Evolutionary conservation across 2,329 filamentous ascomycete species (phyloP), one percentile per base, ranked within the genome.

Genomic region (Pseudocercospora macadamiae): DNA sequence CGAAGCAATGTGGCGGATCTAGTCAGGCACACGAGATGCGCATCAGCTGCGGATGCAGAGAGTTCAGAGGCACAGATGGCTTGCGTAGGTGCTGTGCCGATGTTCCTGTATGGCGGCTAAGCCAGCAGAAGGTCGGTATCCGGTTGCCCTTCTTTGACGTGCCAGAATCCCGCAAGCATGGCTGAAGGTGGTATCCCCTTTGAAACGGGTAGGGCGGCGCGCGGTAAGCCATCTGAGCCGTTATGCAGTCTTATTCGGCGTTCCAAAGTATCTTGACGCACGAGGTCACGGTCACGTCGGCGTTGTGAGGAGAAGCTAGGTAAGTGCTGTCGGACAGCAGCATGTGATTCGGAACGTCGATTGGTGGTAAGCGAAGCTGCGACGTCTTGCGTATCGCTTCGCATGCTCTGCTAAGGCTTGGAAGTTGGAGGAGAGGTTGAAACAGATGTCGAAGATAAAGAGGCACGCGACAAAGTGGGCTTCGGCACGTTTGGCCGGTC

Each of bases 261-360:
- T 30, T 49, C 45, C 45, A 16, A 32, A 49, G 45, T 49, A n/a
- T 28, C 23, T 26, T 34, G 28, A 49, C 32, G 47, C 47, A 49
- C 47, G 47, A 49, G 47, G 47, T 49, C 47, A 49, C 28, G 28
- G 6, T 32, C 9, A 26, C 47, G 47, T 49, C 44, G 44, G 44
- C 44, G 44, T 49, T 26, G 47, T 32, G 47, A 34, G 47, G 47
- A 49, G 47, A 49, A 49, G 47, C 47, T 30, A 18, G 14, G 36
- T 12, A 18, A 18, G 36, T 18, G 21, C 44, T 19, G 44, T 28
- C 10, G 47, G 26, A 49, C 26, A n/a, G 25, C 47, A 30, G 47
- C 47, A 49, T 34, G 47, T 49, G 47, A 49, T 49, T 32, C 42
- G 45, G 45, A 18, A 32, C 7, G 10, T 18, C 9, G 14, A 49